A percentile compares a stretch with the other conserved stretches of the same genome.
Conservation (phyloP, 352 stramenopile species). For the Elongisporangium undulatum region DNA sequence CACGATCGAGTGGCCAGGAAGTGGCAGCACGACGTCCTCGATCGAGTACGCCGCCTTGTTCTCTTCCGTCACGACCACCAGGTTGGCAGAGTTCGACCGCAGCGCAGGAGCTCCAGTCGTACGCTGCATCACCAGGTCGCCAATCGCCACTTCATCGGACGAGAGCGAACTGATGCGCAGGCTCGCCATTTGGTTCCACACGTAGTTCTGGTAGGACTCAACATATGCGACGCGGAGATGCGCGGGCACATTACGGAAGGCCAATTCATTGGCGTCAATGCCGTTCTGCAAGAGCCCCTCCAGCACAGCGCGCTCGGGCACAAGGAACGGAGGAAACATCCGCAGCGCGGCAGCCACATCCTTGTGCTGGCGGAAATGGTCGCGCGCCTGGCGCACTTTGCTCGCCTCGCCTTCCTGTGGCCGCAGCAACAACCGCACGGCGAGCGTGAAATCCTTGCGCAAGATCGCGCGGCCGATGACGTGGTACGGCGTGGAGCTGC, state of each 20-base stretch:
- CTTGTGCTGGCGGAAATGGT: conserved; percentile 83
- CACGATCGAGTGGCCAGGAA: conserved; percentile 88
- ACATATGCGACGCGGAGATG: conserved; percentile 63
- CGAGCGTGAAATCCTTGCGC: conserved; percentile 92
- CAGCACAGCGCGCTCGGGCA: conserved; percentile 65
- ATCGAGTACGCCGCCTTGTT: conserved; percentile 88
- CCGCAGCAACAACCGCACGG: conserved; percentile 90
- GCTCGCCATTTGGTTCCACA: conserved; percentile 95
- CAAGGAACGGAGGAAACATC: conserved; percentile 71
- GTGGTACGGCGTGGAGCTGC: conserved; percentile 74
- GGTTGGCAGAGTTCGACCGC: conserved; percentile 10
- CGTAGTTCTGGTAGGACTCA: conserved; percentile 90
- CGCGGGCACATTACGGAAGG: conserved; percentile 60
- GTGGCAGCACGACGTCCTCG: conserved; percentile 92
- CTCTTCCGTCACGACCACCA: conserved; percentile 74
- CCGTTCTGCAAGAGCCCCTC: conserved; percentile 73
- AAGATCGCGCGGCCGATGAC: conserved; percentile 90
- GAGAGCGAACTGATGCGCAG: conserved; percentile 75
- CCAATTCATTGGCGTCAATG: conserved; percentile 65
- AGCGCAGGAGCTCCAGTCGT: conserved; percentile 3
- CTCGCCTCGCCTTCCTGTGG: conserved; percentile 77
- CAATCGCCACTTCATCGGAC: conserved; percentile 54
- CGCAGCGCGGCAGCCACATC: conserved; percentile 69
- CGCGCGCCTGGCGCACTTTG: conserved; percentile 70
- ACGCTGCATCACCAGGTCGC: conserved; percentile 85